A percentile compares a stretch with the other conserved stretches of the same genome.
phyloP scores from a whole-genome alignment of 1,139 yeast genomes.

The Blastobotrys arbuscula region DNA sequence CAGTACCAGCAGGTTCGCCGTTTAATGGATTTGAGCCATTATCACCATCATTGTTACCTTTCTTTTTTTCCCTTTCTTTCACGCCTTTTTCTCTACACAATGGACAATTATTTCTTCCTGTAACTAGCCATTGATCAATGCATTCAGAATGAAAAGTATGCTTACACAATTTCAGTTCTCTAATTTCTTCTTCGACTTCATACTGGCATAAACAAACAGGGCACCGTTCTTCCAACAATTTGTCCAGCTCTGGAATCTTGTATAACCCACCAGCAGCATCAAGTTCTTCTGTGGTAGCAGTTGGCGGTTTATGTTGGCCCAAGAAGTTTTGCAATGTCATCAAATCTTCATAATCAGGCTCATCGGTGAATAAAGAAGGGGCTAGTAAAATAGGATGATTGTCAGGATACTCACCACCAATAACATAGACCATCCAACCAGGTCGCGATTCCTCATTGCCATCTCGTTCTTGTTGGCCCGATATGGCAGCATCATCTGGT shows the following conservation, averaged over 20 bases:
- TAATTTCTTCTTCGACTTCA: slow-evolving; percentile 41
- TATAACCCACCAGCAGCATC: slow-evolving; percentile 37
- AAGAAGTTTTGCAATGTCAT: slow-evolving; percentile 40
- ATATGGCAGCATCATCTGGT: neutral
- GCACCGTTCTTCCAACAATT: slow-evolving; percentile 34
- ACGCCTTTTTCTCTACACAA: slow-evolving; percentile 48
- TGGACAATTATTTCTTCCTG: slow-evolving; percentile 54
- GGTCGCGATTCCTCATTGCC: slow-evolving; percentile 24
- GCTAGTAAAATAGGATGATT: slow-evolving; percentile 46
- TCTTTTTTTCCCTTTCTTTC: slow-evolving; percentile 5
- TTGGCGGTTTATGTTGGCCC: slow-evolving; percentile 43
- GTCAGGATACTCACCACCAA: slow-evolving; percentile 45
- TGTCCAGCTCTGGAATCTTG: slow-evolving; percentile 20
- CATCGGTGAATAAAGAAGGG: slow-evolving; percentile 43
- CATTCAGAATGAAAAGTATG: slow-evolving; percentile 50
- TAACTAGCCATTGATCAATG: slow-evolving; percentile 51
- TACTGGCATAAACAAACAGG: slow-evolving; percentile 48
- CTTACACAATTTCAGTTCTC: slow-evolving; percentile 40
- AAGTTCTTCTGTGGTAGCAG: slow-evolving; percentile 40
- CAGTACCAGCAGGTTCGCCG: no score
- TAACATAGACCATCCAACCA: slow-evolving; percentile 47
- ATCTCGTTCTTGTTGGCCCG: slow-evolving; percentile 9
- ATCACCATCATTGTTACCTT: no score
- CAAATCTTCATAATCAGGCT: slow-evolving; percentile 47
- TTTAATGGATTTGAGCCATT: no score